phyloP scores from a whole-genome alignment of 768 basidiomycete genomes.

The Lentinula sp. region DNA sequence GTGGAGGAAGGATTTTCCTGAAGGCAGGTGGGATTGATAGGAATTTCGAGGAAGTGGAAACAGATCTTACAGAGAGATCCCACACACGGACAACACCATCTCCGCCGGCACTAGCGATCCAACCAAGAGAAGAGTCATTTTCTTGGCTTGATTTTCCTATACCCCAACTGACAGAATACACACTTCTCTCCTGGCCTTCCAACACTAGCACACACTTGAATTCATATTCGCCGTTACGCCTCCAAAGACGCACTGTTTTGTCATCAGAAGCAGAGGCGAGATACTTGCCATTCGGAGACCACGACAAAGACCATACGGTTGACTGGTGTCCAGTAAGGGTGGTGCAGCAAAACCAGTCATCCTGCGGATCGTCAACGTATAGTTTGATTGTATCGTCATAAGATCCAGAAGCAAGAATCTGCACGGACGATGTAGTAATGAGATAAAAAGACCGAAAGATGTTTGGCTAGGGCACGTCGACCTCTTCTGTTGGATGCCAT shows the following conservation, averaged over 20 bases:
- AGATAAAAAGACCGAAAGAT: conserved; percentile 1
- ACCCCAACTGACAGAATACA: conserved; percentile 82
- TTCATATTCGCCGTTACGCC: conserved; percentile 49
- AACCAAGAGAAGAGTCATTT: conserved; percentile 49
- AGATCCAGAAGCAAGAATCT: conserved; percentile 56
- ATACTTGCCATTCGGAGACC: conserved; percentile 70
- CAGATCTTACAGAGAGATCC: conserved; percentile 54
- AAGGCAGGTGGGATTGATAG: neutral
- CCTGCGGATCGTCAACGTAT: conserved; percentile 86
- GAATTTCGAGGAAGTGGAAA: conserved; percentile 1
- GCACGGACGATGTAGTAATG: neutral
- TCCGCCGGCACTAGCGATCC: conserved; percentile 80
- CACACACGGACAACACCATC: conserved; percentile 84
- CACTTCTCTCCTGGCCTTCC: conserved; percentile 60
- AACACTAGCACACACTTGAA: conserved; percentile 62
- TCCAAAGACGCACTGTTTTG: conserved; percentile 81
- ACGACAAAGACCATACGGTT: conserved; percentile 91
- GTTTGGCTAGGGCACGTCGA: conserved; percentile 23
- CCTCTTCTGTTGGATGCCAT: conserved; percentile 97
- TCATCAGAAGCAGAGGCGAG: conserved; percentile 88
- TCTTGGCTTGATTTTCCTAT: conserved; percentile 26
- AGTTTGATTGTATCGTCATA: conserved; percentile 97
- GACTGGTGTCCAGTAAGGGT: conserved; percentile 78
- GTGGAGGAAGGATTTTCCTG: conserved; percentile 21
- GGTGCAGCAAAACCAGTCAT: conserved; percentile 89